Evolutionary conservation across 768 basidiomycete species (phyloP).

Genomic region (Coprinopsis sp.): DNA sequence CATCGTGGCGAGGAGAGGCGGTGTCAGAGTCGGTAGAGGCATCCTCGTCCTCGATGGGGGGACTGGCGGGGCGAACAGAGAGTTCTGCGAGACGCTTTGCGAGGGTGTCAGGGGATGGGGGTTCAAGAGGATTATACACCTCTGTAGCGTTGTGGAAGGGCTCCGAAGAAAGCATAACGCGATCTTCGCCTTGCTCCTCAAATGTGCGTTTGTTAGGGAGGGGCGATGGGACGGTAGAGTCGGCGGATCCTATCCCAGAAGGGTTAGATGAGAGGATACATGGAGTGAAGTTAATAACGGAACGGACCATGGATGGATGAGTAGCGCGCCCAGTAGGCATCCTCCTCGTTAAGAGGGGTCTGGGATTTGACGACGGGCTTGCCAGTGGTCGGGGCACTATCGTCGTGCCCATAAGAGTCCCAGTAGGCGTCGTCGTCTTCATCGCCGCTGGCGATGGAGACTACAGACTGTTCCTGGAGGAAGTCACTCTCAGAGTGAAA

Average conservation of each 20-base stretch:
- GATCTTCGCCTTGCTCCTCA: conserved; percentile 15
- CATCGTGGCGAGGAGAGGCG: conserved; percentile 8
- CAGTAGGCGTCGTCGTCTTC: conserved; percentile 62
- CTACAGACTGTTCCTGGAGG: conserved; percentile 22
- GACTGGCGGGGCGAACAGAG: conserved; percentile 20
- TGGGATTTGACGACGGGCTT: conserved; percentile 13
- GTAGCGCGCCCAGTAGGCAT: conserved; percentile 78
- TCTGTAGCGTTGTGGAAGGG: conserved; percentile 23
- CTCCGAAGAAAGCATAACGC: conserved; percentile 29
- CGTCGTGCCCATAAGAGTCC: conserved; percentile 52
- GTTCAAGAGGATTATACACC: conserved; percentile 36
- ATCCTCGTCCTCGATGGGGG: conserved; percentile 21
- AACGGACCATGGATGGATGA: conserved; percentile 58
- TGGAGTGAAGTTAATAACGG: background rate
- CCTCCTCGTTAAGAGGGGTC: conserved; percentile 34
- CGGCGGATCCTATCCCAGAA: conserved; percentile 53
- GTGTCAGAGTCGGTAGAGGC: conserved; percentile 18
- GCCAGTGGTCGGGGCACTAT: conserved; percentile 14
- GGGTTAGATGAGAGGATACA: conserved; percentile 1
- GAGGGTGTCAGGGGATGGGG: conserved; percentile 38
- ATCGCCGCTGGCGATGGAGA: conserved; percentile 23
- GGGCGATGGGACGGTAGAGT: conserved; percentile 63
- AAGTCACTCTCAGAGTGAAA: conserved; percentile 28
- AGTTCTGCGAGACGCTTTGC: conserved; percentile 37
- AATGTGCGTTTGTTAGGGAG: conserved; percentile 27